Base-by-base conservation (phyloP, 257 asterid species). In the Parsonsia alboflavescens region DNA sequence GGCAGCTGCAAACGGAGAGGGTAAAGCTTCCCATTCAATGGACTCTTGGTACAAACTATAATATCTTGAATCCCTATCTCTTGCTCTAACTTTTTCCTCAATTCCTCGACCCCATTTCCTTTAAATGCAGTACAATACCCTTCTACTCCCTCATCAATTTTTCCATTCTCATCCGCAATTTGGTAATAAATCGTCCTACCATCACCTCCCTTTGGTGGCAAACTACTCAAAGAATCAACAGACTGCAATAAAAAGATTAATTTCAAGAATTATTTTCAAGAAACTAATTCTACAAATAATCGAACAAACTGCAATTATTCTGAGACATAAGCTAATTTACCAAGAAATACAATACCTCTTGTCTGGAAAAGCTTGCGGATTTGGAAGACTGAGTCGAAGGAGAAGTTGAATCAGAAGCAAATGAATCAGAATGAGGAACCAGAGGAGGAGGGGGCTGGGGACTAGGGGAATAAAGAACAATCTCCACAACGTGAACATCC, bases 1-100 rank as follows among this genome's bases (percentile, higher is more conserved):
- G 99, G 99, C 78, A 95, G 97, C 82, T 89, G 96, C 77, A 95
- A 86, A 49, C 89, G 96, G 24, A 95, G 99, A 73, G 99, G 98
- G 73, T 86, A 90, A 67, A 94, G 91, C 71, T 92, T 92, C 70
- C 96, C 96, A 69, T 94, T 88, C 59, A 92, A 82, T 5, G 97
- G 96, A 76, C 96, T 90, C 71, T 82, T 72, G 0, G 92, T 86
- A 77, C 98, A 90, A 44, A 94, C 98, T 0, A 87, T 86, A 67
- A 90, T 73, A 36, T 91, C 96, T 16, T 84, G 73, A 8, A 90
- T 71, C 73, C 96, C 93, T 0, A 85, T 78, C 72, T 88, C 99
- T 19, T 70, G 89, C 83, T 87, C 91, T 56, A 94, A 82, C 77
- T 82, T 85, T 74, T 74, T 78, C 7, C 80, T 83, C 82, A 92